These are phyloP conservation scores for Neofusicoccum sp. DNA, from an alignment of 2,329 filamentous ascomycete genomes.

Conservation along the genomic window DNA sequence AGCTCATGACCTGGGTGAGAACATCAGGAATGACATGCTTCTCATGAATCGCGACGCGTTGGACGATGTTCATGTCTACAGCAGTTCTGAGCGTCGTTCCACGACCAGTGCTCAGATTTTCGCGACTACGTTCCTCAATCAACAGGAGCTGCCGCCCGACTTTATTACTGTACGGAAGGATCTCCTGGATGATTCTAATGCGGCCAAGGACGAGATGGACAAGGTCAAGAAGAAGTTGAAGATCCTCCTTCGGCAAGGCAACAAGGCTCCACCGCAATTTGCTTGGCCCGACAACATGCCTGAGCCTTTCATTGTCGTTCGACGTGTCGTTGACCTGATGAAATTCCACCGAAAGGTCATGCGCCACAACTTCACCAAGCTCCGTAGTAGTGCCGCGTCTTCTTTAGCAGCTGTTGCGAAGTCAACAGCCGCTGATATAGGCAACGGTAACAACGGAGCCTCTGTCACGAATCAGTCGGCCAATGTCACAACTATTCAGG, in stretches of 20 bases:
- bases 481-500: slow-evolving; percentile 63
- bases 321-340: slow-evolving; percentile 92
- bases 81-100: slow-evolving; percentile 91
- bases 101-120: slow-evolving; percentile 97
- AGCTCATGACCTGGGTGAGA: slow-evolving; percentile 89
- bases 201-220: slow-evolving; percentile 98
- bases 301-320: slow-evolving; percentile 90
- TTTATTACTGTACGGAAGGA: slow-evolving; percentile 93
- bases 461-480: slow-evolving; percentile 40
- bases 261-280: slow-evolving; percentile 90
- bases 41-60: slow-evolving; percentile 90
- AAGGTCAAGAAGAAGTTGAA: slow-evolving; percentile 99
- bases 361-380: slow-evolving; percentile 86
- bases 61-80: slow-evolving; percentile 92
- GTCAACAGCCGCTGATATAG: slow-evolving; percentile 21
- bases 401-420: slow-evolving; percentile 54
- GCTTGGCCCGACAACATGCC: slow-evolving; percentile 97
- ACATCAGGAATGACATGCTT: slow-evolving; percentile 92
- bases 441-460: slow-evolving; percentile 25
- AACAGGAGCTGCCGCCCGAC: slow-evolving; percentile 81
- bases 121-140: slow-evolving; percentile 83
- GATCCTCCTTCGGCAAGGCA: slow-evolving; percentile 85
- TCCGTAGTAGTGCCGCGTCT: slow-evolving; percentile 68
- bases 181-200: slow-evolving; percentile 94
- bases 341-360: slow-evolving; percentile 95